Evolutionary conservation across 1,284 basidiomycete genomes (phyloP), one percentile per base, ranked within the genome.

Genomic region (Austropuccinia psidii): DNA sequence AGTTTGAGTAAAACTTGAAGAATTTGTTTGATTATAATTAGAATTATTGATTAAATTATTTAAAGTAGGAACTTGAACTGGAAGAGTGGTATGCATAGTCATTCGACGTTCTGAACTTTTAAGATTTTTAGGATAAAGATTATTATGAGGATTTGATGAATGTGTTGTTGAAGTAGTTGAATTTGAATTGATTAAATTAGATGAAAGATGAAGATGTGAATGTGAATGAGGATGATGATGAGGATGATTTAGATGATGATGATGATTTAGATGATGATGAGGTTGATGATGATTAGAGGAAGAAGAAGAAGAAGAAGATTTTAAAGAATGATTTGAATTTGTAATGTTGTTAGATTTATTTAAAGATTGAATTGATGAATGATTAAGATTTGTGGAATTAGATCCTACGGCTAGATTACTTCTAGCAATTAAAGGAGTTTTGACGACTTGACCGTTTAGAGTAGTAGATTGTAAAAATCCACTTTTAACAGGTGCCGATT

Each of bases 401-500:
- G 69, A 52, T 29, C 43, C 21, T 33, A 4, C 7, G 19, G 58
- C 49, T 4, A 55, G 19, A 37, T 62, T 72, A 21, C 39, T 45
- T 29, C 55, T 39, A 2, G 68, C 54, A 50, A 61, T 61, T 15
- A 61, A 33, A 9, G 68, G 55, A 47, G 47, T 61, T 41, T 41
- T 52, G 19, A 64, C 31, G 2, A 54, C 27, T 15, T 54, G 35
- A 1, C 47, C 58, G 54, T 72, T 62, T 3, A 29, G 37, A 50
- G 45, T 19, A 9, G 45, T 61, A 31, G 33, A 41, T 24, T 72
- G 68, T 21, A 72, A 61, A n/a, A 72, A 72, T 1, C 69, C 57
- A 19, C 58, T 54, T 11, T 49, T 35, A 24, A 72, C 62, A n/a
- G 69, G 69, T 21, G 69, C 69, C n/a, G 69, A 72, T 41, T 62